These are phyloP conservation scores for Xylariaceae sp. DNA, from an alignment of 2,329 filamentous ascomycete genomes.

Conservation along the genomic window DNA sequence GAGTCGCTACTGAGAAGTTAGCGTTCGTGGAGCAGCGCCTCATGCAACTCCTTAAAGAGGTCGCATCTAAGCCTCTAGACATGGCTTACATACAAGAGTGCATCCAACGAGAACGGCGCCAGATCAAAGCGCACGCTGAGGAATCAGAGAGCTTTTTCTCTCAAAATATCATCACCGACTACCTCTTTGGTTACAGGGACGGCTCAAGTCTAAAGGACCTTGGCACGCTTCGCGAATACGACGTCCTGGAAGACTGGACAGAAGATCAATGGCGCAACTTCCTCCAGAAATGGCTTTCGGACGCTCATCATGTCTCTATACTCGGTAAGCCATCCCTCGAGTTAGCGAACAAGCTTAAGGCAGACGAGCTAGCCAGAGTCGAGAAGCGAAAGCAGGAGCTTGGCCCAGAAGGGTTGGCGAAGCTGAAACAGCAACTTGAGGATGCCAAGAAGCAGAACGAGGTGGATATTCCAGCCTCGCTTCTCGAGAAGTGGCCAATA, in stretches of 20 bases:
- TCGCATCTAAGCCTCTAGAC: conserved; percentile 75
- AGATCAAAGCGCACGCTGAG: conserved; percentile 80
- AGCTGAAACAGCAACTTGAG: conserved; percentile 71
- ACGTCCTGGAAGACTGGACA: conserved; percentile 71
- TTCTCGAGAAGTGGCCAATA: conserved; percentile 79
- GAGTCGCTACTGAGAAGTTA: conserved; percentile 83
- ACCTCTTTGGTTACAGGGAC: conserved; percentile 82
- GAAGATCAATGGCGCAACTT: conserved; percentile 82
- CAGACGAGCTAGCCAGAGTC: conserved; percentile 73
- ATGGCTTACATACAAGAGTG: conserved; percentile 89
- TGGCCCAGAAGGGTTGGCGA: conserved; percentile 75
- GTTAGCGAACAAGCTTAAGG: conserved; percentile 76
- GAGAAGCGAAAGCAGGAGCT: conserved; percentile 74
- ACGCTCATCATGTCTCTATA: conserved; percentile 82
- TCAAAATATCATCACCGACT: conserved; percentile 83
- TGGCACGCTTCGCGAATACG: conserved; percentile 53
- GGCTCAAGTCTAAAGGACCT: conserved; percentile 69
- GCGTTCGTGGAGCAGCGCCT: conserved; percentile 80
- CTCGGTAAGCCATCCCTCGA: conserved; percentile 81
- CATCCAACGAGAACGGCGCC: conserved; percentile 73
- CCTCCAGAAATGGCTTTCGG: conserved; percentile 76
- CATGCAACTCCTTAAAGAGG: conserved; percentile 76
- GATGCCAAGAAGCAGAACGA: conserved; percentile 86
- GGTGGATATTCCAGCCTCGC: conserved; percentile 71
- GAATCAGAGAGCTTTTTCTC: conserved; percentile 77